phyloP scores from a whole-genome alignment of 2,329 filamentous ascomycete genomes.

The Laburnicola sp. region DNA sequence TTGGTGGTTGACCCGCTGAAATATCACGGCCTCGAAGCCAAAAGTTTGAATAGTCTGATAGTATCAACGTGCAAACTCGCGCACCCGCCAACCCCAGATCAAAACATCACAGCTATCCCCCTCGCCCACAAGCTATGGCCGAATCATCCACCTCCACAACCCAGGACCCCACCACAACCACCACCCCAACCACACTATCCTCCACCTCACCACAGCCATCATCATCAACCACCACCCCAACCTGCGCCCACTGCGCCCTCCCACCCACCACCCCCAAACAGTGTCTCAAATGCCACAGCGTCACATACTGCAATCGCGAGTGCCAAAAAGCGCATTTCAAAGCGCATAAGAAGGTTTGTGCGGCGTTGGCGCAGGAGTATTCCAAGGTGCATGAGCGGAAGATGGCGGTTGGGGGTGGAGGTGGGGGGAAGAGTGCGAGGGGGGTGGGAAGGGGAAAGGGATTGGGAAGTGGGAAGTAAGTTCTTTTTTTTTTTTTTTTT shows the following conservation, averaged over 20 bases:
- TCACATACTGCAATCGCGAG: conserved; percentile 46
- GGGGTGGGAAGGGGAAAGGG: conserved; percentile 38
- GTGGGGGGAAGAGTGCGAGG: too few species aligned
- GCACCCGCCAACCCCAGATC: too few species aligned
- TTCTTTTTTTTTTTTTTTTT: not conserved
- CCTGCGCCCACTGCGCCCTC: conserved; percentile 32
- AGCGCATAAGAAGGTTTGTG: conserved; percentile 47
- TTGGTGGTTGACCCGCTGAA: too few species aligned
- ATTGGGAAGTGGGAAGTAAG: conserved; percentile 48
- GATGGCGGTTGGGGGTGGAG: conserved; percentile 46
- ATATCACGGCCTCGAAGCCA: too few species aligned
- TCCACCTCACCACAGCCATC: too few species aligned
- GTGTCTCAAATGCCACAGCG: conserved; percentile 46
- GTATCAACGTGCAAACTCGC: too few species aligned
- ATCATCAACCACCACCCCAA: conserved; percentile 11
- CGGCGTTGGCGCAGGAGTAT: conserved; percentile 45
- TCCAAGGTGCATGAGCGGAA: conserved; percentile 44
- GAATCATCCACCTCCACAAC: not conserved
- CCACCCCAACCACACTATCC: too few species aligned
- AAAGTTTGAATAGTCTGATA: too few species aligned
- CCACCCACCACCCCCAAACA: conserved; percentile 34
- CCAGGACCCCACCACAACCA: conserved; percentile 1
- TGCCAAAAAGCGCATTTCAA: conserved; percentile 48
- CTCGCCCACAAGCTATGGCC: too few species aligned
- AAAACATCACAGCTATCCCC: not conserved